Conservation (phyloP, 2,329 filamentous ascomycete genomes). For the Ramularia endophylla region DNA sequence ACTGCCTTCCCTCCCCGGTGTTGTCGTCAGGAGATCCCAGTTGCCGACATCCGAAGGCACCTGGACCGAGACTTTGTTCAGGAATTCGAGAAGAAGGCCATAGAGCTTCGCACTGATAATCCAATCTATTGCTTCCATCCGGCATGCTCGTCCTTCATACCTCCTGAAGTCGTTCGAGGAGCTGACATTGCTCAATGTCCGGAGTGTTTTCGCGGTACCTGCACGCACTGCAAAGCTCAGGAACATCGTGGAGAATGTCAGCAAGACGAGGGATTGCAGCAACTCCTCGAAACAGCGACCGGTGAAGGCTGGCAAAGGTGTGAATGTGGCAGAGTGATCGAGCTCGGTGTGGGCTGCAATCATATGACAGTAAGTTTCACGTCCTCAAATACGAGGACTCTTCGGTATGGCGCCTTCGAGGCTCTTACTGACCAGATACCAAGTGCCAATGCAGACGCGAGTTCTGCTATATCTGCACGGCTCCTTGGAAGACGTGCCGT, state of each 20-base stretch:
- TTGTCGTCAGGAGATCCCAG: not conserved
- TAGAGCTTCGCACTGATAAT: not conserved
- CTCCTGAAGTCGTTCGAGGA: not conserved
- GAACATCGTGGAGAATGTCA: not conserved
- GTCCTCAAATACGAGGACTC: no score
- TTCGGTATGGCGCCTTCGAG: no score
- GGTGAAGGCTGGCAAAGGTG: not conserved
- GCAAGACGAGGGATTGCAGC: not conserved
- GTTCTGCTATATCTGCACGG: conserved; percentile 1
- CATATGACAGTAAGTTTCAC: not conserved
- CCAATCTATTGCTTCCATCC: not conserved
- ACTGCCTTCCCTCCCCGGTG: conserved; percentile 1
- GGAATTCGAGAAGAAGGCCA: not conserved
- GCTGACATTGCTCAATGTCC: not conserved
- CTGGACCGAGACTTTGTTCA: not conserved
- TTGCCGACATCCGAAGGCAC: not conserved
- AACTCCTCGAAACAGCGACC: not conserved
- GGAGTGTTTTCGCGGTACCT: not conserved
- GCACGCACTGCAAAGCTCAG: not conserved
- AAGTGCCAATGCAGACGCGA: conserved; percentile 1
- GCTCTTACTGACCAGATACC: not conserved
- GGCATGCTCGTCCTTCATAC: not conserved
- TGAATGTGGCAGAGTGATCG: not conserved
- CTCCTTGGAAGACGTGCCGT: not conserved
- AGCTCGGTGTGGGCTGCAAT: conserved; percentile 1